A percentile compares a stretch with the other conserved stretches of the same genome.
phyloP scores from a whole-genome alignment of 768 basidiomycete species.

The Pleurotus sapidus region DNA sequence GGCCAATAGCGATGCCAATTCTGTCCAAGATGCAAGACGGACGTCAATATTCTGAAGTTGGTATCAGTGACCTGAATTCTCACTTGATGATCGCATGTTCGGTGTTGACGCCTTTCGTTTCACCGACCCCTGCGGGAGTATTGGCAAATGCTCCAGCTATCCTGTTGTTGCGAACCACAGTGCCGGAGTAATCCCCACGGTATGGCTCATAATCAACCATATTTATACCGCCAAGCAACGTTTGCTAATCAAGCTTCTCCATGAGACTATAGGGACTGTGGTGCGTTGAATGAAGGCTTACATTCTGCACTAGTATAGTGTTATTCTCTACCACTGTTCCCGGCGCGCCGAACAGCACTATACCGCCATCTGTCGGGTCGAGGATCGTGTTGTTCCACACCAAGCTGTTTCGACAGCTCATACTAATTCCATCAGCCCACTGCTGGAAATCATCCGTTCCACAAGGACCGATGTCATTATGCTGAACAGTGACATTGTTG shows the following conservation, averaged over 20 bases:
- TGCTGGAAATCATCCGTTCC: conserved; percentile 61
- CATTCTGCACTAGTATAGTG: conserved; percentile 69
- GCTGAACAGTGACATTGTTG: conserved; percentile 61
- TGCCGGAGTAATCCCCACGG: conserved; percentile 61
- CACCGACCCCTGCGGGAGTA: conserved; percentile 30
- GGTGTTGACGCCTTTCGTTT: conserved; percentile 51
- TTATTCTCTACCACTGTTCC: conserved; percentile 74
- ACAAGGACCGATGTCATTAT: conserved; percentile 83
- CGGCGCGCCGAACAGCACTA: conserved; percentile 75
- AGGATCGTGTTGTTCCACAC: conserved; percentile 69
- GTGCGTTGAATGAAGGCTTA: conserved; percentile 26
- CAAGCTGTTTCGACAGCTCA: conserved; percentile 60
- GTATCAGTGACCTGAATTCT: conserved; percentile 16
- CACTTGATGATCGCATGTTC: conserved; percentile 71
- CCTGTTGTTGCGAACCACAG: conserved; percentile 63
- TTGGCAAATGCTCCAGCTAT: conserved; percentile 72
- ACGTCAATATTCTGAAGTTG: conserved; percentile 6
- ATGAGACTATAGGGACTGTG: too few relatives aligned
- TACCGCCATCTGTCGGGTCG: conserved; percentile 77
- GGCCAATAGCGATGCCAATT: conserved; percentile 80
- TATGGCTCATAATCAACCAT: conserved; percentile 73
- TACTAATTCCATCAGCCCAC: conserved; percentile 84
- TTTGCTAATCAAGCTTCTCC: conserved; percentile 39
- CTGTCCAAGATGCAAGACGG: conserved; percentile 28
- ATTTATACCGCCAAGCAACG: conserved; percentile 74